Base-by-base conservation (phyloP, 2,329 filamentous ascomycete genomes). In the Aspergillus versicolor region DNA sequence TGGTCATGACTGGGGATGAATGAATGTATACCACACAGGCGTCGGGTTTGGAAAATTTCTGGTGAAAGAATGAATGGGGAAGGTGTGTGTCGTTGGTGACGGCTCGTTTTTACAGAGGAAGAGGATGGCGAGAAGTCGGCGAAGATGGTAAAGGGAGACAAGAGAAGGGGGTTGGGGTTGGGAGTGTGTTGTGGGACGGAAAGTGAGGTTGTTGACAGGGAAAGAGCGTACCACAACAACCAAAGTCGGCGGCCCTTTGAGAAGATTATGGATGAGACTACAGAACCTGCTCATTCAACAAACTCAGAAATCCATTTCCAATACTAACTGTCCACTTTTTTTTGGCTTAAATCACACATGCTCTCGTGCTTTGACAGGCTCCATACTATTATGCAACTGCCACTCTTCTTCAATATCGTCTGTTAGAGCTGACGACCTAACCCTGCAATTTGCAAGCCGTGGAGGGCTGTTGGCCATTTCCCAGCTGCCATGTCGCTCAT, bases 401-500 rank as follows among this genome's bases (percentile, higher is more conserved):
- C 67, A 69, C 32, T 70, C 65, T 19, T 76, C 73, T 19, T 72
- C 72, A 56, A 78, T 74, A 44, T 79, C 75, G 7, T 75, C 75
- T 53, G 81, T 78, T 58, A 79, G 77, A 60, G 78, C 80, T 50
- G 70, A 80, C 51, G 71, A 73, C 62, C 56, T 56, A 6, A 57
- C 47, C 22, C 59, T 54, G 17, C 63, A 58, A 27, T 56, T 54
- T 17, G 61, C 60, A 27, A 61, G 53, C 41, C 53, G 49, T 45
- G 61, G 61, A 38, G 60, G 40, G 55, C 63, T 71, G 44, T 73
- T 63, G 52, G 75, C 75, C 69, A 85, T 68, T 66, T 85, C 83
- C 83, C 83, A 86, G 58, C 82, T 85, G 0, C 81, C 82, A 17
- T 80, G 73, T 43, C 82, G 72, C 69, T 84, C 82, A 65, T 84